Base-by-base conservation (phyloP, 202 grass and related monocot genomes). In the Musa balbisiana region DNA sequence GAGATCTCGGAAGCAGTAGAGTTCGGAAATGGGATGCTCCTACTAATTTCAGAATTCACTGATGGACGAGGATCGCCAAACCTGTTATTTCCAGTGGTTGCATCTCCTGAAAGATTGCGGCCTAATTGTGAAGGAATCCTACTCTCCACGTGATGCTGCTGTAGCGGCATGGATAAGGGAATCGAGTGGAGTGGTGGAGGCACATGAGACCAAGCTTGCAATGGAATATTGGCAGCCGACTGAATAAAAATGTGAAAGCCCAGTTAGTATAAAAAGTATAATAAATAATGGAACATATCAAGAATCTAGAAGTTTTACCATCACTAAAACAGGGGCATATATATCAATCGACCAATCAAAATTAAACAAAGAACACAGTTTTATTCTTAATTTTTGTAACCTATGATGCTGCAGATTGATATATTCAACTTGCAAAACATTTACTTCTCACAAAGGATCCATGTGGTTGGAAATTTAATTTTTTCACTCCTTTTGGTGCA, bases 141-240 rank as follows among this genome's bases (percentile, higher is more conserved):
- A 63, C 76, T 76, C 19, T 93, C 94, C 19, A 87, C 56, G 54
- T 86, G 91, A 87, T 92, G 95, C 73, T 89, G 94, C 64, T 94
- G 91, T 55, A 94, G 80, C 16, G 87, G 85, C 43, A 98, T 73
- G 75, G 94, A 93, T 73, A 91, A 79, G 10, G 95, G 89, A 77
- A 89, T 79, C 78, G 91, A 77, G 80, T 94, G 90, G 24, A 91
- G 82, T 10, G 90, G 85, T 62, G 88, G 74, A 93, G 95, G 85
- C 77, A 98, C 80, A 86, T 89, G 95, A 73, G 95, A 84, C 95
- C 95, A 98, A 63, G 89, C 81, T 90, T 98, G 95, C 88, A 98
- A 84, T 64, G 88, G 89, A 74, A 98, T 80, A 19, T 94, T 87
- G 17, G 87, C 82, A 80, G 95, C 79, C 80, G 95, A 53, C 95